Evolutionary conservation across 139 green algal species (phyloP).

Genomic region (Chlorella sp.): DNA sequence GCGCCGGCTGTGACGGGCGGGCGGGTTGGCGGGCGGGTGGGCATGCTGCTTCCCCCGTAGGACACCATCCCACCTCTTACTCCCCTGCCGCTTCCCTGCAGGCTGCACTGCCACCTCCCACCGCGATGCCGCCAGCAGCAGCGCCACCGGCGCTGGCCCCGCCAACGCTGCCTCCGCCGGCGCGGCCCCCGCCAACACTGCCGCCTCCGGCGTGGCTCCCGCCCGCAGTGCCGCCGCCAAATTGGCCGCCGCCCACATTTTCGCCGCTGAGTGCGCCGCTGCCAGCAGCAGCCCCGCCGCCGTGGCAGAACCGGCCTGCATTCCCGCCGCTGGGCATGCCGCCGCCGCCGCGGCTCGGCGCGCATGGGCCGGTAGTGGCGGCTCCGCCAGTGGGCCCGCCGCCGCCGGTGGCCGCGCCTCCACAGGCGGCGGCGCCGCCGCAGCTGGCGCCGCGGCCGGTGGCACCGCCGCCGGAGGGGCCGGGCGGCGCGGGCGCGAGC

Average conservation of each 20-base stretch:
- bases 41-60: too few species aligned
- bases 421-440: background rate
- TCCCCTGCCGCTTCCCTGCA: background rate
- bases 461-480: background rate
- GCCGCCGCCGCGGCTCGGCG: background rate
- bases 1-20: too few species aligned
- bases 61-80: background rate
- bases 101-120: too few species aligned
- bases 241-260: background rate
- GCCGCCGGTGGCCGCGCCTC: background rate
- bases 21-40: too few species aligned
- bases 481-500: too few species aligned
- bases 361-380: background rate
- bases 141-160: background rate
- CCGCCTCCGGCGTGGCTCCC: background rate
- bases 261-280: background rate
- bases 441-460: background rate
- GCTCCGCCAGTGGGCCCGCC: background rate
- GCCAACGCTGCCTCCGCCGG: background rate
- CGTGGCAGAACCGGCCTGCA: background rate
- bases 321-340: background rate
- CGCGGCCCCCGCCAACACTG: background rate
- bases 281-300: slow-evolving; percentile 1
- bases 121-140: too few species aligned
- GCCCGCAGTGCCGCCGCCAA: background rate